Conservation (phyloP, 2,329 filamentous ascomycete genomes). For the Colletotrichum acutatum region DNA sequence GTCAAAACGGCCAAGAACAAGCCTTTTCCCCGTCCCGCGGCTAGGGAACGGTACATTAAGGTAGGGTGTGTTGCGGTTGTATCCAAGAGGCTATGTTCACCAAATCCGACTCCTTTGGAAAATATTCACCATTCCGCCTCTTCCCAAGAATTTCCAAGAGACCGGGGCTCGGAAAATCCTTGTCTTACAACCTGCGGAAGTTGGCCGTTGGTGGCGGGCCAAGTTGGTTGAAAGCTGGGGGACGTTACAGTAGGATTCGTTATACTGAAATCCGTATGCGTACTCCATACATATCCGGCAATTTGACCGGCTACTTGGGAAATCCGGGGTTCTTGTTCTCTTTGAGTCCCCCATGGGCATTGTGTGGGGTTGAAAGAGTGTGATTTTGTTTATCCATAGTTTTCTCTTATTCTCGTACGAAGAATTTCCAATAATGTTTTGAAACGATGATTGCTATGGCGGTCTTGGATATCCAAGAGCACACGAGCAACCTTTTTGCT, state of each 20-base stretch:
- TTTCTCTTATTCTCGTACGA: neutral
- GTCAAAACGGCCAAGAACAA: neutral
- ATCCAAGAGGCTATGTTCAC: neutral
- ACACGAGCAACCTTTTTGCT: neutral
- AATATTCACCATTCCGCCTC: neutral
- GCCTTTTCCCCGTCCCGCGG: neutral
- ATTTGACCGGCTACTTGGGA: neutral
- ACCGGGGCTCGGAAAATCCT: neutral
- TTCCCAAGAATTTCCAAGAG: neutral
- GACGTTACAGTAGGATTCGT: neutral
- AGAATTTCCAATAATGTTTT: neutral
- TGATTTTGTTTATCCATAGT: neutral
- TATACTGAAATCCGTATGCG: too few relatives aligned
- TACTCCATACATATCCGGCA: neutral
- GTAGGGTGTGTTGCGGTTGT: neutral
- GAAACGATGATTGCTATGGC: neutral
- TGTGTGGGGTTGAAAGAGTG: neutral
- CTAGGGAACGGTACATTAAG: too few relatives aligned
- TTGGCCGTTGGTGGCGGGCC: neutral
- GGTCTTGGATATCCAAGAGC: neutral
- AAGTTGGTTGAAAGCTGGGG: constrained; percentile 5
- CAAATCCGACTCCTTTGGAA: neutral
- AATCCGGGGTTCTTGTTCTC: constrained; percentile 7
- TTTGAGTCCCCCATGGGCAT: neutral
- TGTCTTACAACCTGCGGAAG: neutral